These are phyloP conservation scores for Epichloe sibirici DNA, from an alignment of 2,329 filamentous ascomycete species.

Conservation along the genomic window DNA sequence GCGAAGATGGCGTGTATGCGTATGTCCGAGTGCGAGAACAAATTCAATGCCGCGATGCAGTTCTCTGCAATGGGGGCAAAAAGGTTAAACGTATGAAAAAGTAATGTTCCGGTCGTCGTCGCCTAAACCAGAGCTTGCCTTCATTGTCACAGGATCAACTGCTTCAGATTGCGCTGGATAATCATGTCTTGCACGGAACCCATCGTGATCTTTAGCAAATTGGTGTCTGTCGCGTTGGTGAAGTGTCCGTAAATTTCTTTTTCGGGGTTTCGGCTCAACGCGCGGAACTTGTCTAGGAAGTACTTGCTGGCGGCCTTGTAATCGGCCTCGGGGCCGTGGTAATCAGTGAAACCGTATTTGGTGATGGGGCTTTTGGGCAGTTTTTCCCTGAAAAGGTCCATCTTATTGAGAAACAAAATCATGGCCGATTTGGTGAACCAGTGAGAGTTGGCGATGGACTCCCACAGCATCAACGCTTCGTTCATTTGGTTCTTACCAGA, in stretches of 20 bases:
- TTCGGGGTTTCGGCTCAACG: conserved; percentile 56
- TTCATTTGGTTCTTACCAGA: conserved; percentile 71
- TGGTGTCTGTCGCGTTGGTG: conserved; percentile 53
- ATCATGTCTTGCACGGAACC: conserved; percentile 79
- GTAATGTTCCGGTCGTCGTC: neutral
- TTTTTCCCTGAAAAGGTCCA: conserved; percentile 74
- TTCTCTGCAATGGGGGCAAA: neutral
- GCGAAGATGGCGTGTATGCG: neutral
- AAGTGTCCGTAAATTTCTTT: conserved; percentile 54
- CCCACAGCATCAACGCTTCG: conserved; percentile 76
- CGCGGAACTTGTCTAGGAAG: conserved; percentile 70
- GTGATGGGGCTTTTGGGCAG: conserved; percentile 57
- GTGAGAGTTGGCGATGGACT: conserved; percentile 74
- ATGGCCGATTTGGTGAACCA: conserved; percentile 76
- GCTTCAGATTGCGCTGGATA: conserved; percentile 71
- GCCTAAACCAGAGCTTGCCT: neutral
- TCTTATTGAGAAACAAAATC: conserved; percentile 80
- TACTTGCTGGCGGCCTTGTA: conserved; percentile 67
- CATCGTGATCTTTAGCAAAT: conserved; percentile 78
- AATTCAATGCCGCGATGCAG: neutral
- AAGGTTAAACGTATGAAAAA: too few species aligned
- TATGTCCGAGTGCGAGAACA: neutral
- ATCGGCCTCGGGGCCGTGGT: conserved; percentile 57
- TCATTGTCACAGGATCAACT: conserved; percentile 42
- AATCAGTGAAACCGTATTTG: conserved; percentile 66